Evolutionary conservation across 768 basidiomycete genomes (phyloP).

Genomic region (Leccinum olivaceopallidum): DNA sequence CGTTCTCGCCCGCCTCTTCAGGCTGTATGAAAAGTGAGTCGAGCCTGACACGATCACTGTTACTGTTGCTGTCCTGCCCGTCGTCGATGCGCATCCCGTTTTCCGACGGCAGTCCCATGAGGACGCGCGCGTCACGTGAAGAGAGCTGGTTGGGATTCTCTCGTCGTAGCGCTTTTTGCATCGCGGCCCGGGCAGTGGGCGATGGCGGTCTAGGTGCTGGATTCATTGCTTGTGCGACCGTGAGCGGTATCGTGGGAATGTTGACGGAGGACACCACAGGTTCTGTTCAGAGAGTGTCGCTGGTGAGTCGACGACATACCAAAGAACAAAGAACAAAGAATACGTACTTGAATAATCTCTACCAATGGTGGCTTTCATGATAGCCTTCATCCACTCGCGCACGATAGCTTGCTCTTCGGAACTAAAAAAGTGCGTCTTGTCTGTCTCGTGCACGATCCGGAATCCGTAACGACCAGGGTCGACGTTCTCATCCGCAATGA

Average conservation of each 20-base stretch:
- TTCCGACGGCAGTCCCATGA: constrained; percentile 58
- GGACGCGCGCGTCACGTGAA: constrained; percentile 72
- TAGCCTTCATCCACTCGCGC: constrained; percentile 99
- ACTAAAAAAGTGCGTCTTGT: constrained; percentile 89
- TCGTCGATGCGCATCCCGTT: constrained; percentile 21
- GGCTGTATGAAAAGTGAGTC: constrained; percentile 59
- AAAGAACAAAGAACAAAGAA: too few species aligned
- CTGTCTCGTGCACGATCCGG: constrained; percentile 85
- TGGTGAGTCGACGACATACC: background rate
- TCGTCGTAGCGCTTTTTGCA: constrained; percentile 81
- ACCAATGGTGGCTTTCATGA: constrained; percentile 98
- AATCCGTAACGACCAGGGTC: constrained; percentile 95
- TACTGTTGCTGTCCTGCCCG: constrained; percentile 30
- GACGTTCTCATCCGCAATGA: constrained; percentile 88
- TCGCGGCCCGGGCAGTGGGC: constrained; percentile 82
- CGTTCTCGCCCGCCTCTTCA: constrained; percentile 18
- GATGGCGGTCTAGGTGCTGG: constrained; percentile 95
- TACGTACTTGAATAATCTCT: constrained; percentile 89
- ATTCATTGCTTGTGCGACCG: constrained; percentile 95
- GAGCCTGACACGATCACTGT: constrained; percentile 45
- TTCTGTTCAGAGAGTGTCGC: constrained; percentile 44
- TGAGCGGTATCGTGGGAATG: constrained; percentile 92
- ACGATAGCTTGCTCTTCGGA: constrained; percentile 82
- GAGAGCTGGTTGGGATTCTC: constrained; percentile 85
- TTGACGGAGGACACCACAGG: constrained; percentile 96